Percentiles rank a stretch among this genome's conserved stretches.
Evolutionary conservation across 1,284 basidiomycete species (phyloP).

Genomic region (Tausonia pullulans): DNA sequence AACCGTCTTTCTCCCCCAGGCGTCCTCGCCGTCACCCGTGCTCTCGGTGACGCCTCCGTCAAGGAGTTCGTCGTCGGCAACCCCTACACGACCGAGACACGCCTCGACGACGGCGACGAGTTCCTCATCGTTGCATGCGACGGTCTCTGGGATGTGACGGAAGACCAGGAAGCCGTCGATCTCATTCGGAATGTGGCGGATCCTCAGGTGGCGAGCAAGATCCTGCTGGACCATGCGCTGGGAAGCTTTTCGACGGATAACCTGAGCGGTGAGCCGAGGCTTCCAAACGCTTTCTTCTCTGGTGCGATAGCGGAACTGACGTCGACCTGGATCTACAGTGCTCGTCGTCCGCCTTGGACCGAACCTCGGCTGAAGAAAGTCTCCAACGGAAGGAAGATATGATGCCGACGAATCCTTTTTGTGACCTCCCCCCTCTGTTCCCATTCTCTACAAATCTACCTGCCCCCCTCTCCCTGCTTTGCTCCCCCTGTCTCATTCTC

Average conservation of each 20-base stretch:
- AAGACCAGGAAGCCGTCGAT: conserved; percentile 85
- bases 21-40: conserved; percentile 90
- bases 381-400: too few relatives aligned
- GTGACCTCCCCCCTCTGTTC: too few relatives aligned
- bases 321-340: neutral
- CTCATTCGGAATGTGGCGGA: conserved; percentile 63
- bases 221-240: conserved; percentile 75
- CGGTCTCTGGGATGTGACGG: conserved; percentile 93
- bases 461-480: too few relatives aligned
- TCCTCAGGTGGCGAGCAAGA: conserved; percentile 69
- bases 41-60: conserved; percentile 94
- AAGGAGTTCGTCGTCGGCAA: conserved; percentile 98
- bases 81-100: conserved; percentile 96
- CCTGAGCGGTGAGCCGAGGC: conserved; percentile 21
- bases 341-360: conserved; percentile 7
- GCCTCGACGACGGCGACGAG: conserved; percentile 79
- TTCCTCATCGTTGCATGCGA: conserved; percentile 96
- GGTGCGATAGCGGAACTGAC: neutral
- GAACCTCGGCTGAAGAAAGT: too few relatives aligned
- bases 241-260: conserved; percentile 84
- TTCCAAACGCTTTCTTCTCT: neutral
- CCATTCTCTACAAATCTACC: too few relatives aligned
- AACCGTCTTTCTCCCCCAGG: conserved; percentile 30
- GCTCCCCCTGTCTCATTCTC: too few relatives aligned
- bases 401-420: too few relatives aligned